These are phyloP conservation scores for Didymellaceae sp. DNA, from an alignment of 2,329 filamentous ascomycete species.

Conservation along the genomic window DNA sequence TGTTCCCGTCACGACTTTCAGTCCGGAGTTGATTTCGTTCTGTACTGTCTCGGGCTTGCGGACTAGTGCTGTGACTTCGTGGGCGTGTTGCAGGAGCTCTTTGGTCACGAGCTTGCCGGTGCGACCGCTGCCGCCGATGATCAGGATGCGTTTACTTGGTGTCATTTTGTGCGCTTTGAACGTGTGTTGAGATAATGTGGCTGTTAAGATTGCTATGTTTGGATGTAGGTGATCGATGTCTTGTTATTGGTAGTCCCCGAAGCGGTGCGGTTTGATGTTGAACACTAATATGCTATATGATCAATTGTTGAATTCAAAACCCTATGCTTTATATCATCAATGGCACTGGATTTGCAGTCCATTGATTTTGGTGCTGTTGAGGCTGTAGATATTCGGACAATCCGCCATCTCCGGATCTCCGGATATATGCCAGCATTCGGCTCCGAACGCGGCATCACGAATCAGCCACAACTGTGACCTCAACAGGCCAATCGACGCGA, in stretches of 20 bases:
- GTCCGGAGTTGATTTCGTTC: constrained; percentile 23
- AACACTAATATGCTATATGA: too few relatives aligned
- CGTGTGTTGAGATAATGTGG: not conserved
- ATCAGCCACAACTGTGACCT: not conserved
- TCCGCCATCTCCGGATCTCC: not conserved
- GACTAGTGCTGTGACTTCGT: constrained; percentile 57
- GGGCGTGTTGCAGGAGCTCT: constrained; percentile 48
- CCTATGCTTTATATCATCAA: too few relatives aligned
- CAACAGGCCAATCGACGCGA: too few relatives aligned
- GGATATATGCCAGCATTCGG: not conserved
- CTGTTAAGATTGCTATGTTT: too few relatives aligned
- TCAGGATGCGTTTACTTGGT: constrained; percentile 49
- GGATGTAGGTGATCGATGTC: too few relatives aligned
- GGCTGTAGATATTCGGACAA: not conserved
- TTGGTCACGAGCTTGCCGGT: constrained; percentile 55
- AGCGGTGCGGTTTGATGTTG: too few relatives aligned
- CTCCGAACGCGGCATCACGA: not conserved
- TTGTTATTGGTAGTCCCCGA: too few relatives aligned
- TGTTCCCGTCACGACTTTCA: constrained; percentile 51
- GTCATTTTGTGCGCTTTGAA: constrained; percentile 1
- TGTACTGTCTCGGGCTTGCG: constrained; percentile 49
- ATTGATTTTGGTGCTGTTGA: not conserved
- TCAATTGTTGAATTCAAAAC: too few relatives aligned
- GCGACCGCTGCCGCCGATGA: constrained; percentile 57
- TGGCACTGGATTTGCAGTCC: too few relatives aligned